Evolutionary conservation across 169 alveolate species (phyloP).

Genomic region (Plasmodium inui): DNA sequence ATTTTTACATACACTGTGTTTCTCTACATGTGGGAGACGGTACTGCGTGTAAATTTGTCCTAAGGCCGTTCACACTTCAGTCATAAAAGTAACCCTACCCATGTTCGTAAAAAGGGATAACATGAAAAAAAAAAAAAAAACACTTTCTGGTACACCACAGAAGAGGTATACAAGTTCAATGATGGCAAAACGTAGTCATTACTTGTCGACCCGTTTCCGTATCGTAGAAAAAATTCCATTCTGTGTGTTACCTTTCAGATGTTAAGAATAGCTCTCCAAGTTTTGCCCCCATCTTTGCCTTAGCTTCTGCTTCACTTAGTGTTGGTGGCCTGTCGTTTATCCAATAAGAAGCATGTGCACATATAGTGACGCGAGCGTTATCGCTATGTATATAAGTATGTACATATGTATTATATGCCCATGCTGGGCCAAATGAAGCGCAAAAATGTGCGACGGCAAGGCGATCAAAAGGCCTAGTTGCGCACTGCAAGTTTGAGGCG

Average conservation of each 20-base stretch:
- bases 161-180: not conserved
- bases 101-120: not conserved
- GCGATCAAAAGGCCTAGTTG: not conserved
- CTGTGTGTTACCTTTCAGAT: not conserved
- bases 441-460: not conserved
- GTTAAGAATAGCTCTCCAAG: not conserved
- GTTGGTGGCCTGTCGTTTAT: not conserved
- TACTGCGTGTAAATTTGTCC: not conserved
- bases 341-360: not conserved
- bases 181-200: not conserved
- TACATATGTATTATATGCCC: not conserved
- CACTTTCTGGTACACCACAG: not conserved
- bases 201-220: not conserved
- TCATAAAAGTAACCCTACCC: not conserved
- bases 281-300: not conserved
- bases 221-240: not conserved
- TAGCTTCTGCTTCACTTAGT: not conserved
- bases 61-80: not conserved
- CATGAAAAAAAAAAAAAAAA: not conserved
- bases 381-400: not conserved
- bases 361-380: not conserved
- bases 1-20: not conserved
- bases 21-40: not conserved
- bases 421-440: not conserved
- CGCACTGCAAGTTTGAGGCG: not conserved